Percentiles rank a stretch among this genome's conserved stretches.
These are phyloP conservation scores for Colletotrichum tropicicola DNA, from an alignment of 2,329 filamentous ascomycete species.

Conservation along the genomic window DNA sequence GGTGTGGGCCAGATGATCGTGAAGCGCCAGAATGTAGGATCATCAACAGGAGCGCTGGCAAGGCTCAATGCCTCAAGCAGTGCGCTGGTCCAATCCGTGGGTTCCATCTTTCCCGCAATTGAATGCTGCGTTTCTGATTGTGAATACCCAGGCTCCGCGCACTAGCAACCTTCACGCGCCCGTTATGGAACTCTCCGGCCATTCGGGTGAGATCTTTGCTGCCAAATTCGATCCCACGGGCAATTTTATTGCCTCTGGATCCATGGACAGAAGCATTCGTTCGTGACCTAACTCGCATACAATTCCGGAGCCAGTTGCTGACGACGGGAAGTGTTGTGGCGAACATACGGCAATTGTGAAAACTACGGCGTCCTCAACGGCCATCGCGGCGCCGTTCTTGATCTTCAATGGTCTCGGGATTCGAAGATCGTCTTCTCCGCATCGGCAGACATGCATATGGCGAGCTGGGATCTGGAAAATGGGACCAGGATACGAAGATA, in stretches of 20 bases:
- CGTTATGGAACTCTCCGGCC: slow-evolving; percentile 90
- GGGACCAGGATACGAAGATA: slow-evolving; percentile 93
- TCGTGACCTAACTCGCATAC: slow-evolving; percentile 41
- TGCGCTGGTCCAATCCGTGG: slow-evolving; percentile 61
- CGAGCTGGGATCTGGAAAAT: slow-evolving; percentile 94
- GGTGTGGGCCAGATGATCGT: slow-evolving; percentile 82
- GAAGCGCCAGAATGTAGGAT: slow-evolving; percentile 82
- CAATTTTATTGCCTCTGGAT: slow-evolving; percentile 89
- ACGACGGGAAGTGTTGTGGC: slow-evolving; percentile 81
- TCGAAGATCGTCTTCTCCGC: slow-evolving; percentile 90
- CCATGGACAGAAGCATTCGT: slow-evolving; percentile 94
- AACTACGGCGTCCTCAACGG: slow-evolving; percentile 92
- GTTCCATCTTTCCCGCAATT: slow-evolving; percentile 32
- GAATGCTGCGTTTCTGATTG: slow-evolving; percentile 22
- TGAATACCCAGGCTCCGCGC: slow-evolving; percentile 69
- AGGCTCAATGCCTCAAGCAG: slow-evolving; percentile 58
- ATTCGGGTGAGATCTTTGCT: slow-evolving; percentile 87
- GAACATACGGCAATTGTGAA: slow-evolving; percentile 89
- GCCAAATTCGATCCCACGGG: slow-evolving; percentile 91
- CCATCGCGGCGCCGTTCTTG: slow-evolving; percentile 89
- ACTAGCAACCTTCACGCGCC: slow-evolving; percentile 88
- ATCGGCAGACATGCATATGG: slow-evolving; percentile 91
- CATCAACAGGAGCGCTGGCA: slow-evolving; percentile 56
- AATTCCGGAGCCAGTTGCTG: neutral
- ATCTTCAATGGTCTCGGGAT: slow-evolving; percentile 97